These are phyloP conservation scores for Verticillium zaregamsianum DNA, from an alignment of 2,329 filamentous ascomycete genomes.

Conservation along the genomic window DNA sequence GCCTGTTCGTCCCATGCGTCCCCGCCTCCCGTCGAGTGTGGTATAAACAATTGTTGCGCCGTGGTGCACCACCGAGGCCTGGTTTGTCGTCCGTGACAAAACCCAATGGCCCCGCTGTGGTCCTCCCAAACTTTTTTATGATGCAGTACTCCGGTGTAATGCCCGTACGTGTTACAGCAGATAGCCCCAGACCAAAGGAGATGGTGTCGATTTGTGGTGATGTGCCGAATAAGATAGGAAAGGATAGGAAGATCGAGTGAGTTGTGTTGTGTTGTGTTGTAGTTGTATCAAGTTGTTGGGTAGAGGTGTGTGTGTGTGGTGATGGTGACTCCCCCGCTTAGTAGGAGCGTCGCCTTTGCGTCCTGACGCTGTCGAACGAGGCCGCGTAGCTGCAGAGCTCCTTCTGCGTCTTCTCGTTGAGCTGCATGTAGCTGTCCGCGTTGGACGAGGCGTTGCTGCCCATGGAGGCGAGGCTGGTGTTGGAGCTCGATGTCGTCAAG, in stretches of 20 bases:
- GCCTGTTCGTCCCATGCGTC: neutral
- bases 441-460: conserved; percentile 50
- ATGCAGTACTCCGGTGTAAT: conserved; percentile 46
- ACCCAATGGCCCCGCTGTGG: neutral
- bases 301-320: conserved; percentile 16
- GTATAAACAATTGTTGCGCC: neutral
- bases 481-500: conserved; percentile 60
- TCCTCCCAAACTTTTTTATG: conserved; percentile 31
- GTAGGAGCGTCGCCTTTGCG: conserved; percentile 53
- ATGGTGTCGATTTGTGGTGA: conserved; percentile 15
- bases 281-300: conserved; percentile 12
- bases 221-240: conserved; percentile 16
- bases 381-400: conserved; percentile 83
- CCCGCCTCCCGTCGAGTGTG: neutral
- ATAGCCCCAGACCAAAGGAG: conserved; percentile 13
- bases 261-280: conserved; percentile 20
- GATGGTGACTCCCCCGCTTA: conserved; percentile 24
- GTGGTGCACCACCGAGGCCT: neutral
- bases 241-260: conserved; percentile 18
- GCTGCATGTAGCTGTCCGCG: conserved; percentile 44
- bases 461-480: conserved; percentile 79
- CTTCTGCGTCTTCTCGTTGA: conserved; percentile 73
- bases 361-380: conserved; percentile 78
- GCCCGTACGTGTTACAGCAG: conserved; percentile 42
- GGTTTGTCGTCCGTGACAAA: neutral